phyloP scores from a whole-genome alignment of 2,329 filamentous ascomycete genomes.

The Lecanoromycetidae sp. region DNA sequence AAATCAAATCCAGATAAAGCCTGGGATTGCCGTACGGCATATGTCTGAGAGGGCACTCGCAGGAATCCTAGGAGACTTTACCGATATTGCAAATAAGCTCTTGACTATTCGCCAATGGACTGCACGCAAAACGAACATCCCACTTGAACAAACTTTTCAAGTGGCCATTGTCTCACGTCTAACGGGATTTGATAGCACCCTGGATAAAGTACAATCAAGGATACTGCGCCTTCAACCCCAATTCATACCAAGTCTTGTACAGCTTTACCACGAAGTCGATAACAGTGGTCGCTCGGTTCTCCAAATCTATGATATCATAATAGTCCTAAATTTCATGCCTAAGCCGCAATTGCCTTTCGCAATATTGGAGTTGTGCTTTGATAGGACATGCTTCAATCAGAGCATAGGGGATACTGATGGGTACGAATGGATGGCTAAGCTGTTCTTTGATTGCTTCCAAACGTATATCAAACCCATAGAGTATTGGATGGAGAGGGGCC shows the following conservation, averaged over 20 bases:
- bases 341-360: slow-evolving; percentile 45
- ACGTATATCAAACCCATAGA: slow-evolving; percentile 71
- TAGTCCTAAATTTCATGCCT: slow-evolving; percentile 39
- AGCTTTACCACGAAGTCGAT: slow-evolving; percentile 47
- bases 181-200: slow-evolving; percentile 42
- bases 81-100: slow-evolving; percentile 37
- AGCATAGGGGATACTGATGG: slow-evolving; percentile 50
- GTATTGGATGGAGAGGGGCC: slow-evolving; percentile 73
- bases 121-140: slow-evolving; percentile 35
- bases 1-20: not conserved
- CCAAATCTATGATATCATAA: slow-evolving; percentile 50
- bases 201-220: slow-evolving; percentile 49
- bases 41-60: slow-evolving; percentile 20
- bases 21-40: not conserved
- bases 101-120: slow-evolving; percentile 39
- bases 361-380: slow-evolving; percentile 69
- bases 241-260: slow-evolving; percentile 54
- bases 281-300: slow-evolving; percentile 44
- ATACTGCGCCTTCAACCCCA: slow-evolving; percentile 45
- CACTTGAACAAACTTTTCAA: slow-evolving; percentile 60
- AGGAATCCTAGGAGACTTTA: slow-evolving; percentile 34
- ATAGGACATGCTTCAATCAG: slow-evolving; percentile 57
- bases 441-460: slow-evolving; percentile 72
- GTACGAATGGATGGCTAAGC: slow-evolving; percentile 50
- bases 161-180: slow-evolving; percentile 49